Base-by-base conservation (phyloP, 1,139 yeast genomes). In the Nakaseomyces delphensis region DNA sequence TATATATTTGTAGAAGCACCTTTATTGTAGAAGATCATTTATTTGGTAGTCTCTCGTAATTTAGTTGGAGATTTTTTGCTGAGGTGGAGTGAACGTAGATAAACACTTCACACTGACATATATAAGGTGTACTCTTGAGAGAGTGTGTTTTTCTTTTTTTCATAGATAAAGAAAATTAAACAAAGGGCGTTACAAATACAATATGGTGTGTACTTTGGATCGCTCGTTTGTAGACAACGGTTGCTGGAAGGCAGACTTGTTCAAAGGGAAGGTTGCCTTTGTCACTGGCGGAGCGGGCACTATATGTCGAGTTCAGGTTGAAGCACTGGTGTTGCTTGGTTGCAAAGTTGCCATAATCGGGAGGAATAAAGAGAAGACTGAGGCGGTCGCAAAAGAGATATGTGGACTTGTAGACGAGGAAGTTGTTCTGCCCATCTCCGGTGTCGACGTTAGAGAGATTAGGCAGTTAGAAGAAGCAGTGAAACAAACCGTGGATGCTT, bases 251-350 rank as follows among this genome's bases (percentile, higher is more conserved):
- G 73, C 78, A 1, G 80, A 75, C 50, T 55, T 86, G 30, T 86
- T 86, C 66, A 68, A 75, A 44, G 93, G 84, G 21, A 87, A 86
- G 61, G 95, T 85, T 1, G 94, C 78, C 10, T 83, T 87, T 55
- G 83, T 87, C 43, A 89, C 96, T 1, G 97, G 97, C 2, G 96
- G 96, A 19, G 93, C 96, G 1, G 96, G 96, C 4, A 78, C 95
- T 24, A 87, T 89, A 42, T 87, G 96, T 62, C 69, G 87, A 43
- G 89, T 81, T 3, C 96, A 86, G 60, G 76, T 83, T 0, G 94
- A 83, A 57, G 95, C 95, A 0, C 49, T 89, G 63, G 81, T 86
- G 3, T 63, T 76, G 16, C 67, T 87, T 14, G 97, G 97, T 3
- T 93, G 95, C 47, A 69, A 83, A 54, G 95, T 91, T 6, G 85